A percentile compares a stretch with the other conserved stretches of the same genome.
These are phyloP conservation scores for Picea glauca DNA, from an alignment of 75 land plant species.

Conservation along the genomic window DNA sequence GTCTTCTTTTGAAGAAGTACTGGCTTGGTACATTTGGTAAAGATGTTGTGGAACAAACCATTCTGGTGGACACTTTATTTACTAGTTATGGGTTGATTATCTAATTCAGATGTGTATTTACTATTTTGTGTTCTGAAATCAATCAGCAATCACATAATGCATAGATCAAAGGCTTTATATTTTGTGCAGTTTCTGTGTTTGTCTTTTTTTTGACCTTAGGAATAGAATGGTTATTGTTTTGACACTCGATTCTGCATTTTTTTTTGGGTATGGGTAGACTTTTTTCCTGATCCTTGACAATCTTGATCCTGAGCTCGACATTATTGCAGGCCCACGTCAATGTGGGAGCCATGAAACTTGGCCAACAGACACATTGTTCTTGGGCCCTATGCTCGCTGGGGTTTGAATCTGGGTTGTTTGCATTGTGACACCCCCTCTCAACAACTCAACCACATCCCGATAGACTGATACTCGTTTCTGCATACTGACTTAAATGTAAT, in stretches of 20 bases:
- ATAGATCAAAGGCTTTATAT: neutral
- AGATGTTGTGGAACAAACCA: neutral
- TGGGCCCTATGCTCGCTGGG: no score
- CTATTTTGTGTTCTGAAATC: neutral
- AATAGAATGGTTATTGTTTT: neutral
- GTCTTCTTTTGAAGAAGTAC: neutral
- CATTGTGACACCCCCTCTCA: no score
- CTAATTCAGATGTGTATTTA: neutral
- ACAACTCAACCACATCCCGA: no score
- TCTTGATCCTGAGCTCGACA: no score
- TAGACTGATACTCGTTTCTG: no score
- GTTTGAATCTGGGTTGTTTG: no score
- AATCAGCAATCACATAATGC: neutral
- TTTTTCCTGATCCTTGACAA: no score
- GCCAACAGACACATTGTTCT: no score
- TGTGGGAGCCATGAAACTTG: neutral
- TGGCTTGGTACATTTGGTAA: neutral
- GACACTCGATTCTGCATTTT: neutral
- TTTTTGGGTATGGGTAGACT: no score
- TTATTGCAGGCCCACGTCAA: no score
- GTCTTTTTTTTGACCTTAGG: neutral
- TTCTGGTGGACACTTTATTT: neutral
- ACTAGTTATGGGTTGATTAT: neutral
- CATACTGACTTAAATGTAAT: no score
- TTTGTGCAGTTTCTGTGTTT: neutral